These are phyloP conservation scores for Kalaharituber pfeilii DNA, from an alignment of 2,329 filamentous ascomycete genomes.

Conservation along the genomic window DNA sequence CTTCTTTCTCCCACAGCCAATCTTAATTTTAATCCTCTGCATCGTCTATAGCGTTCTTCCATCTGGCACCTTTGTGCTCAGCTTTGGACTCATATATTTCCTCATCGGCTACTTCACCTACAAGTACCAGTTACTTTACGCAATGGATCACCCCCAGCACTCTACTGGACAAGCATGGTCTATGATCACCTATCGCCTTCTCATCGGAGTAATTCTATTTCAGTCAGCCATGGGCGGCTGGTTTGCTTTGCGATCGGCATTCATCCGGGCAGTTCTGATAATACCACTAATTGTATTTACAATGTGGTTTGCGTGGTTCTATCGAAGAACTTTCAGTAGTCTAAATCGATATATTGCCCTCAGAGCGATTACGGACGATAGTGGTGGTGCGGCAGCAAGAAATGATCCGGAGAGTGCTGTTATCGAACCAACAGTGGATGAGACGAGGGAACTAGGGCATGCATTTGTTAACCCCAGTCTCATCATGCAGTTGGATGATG, in stretches of 20 bases:
- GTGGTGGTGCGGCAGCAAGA: slow-evolving; percentile 2
- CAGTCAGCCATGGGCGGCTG: slow-evolving; percentile 82
- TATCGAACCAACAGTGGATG: slow-evolving; percentile 48
- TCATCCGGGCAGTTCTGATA: slow-evolving; percentile 54
- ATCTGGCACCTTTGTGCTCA: slow-evolving; percentile 60
- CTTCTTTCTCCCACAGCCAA: slow-evolving; percentile 81
- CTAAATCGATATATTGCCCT: slow-evolving; percentile 85
- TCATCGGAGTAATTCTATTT: slow-evolving; percentile 73
- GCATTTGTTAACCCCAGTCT: slow-evolving; percentile 64
- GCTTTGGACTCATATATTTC: slow-evolving; percentile 72
- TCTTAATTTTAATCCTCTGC: slow-evolving; percentile 88
- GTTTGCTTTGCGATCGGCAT: slow-evolving; percentile 56
- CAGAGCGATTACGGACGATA: slow-evolving; percentile 49
- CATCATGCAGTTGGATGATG: slow-evolving; percentile 35
- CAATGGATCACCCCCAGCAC: slow-evolving; percentile 93
- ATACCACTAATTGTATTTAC: slow-evolving; percentile 62
- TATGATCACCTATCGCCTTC: slow-evolving; percentile 84
- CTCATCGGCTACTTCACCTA: slow-evolving; percentile 71
- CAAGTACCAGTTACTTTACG: slow-evolving; percentile 90
- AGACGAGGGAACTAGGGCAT: slow-evolving; percentile 50
- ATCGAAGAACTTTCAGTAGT: slow-evolving; percentile 63
- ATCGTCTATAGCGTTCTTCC: slow-evolving; percentile 82
- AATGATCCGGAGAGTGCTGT: slow-evolving; percentile 26
- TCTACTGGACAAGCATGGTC: slow-evolving; percentile 88
- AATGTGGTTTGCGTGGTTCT: slow-evolving; percentile 78